Evolutionary conservation across 768 basidiomycete species (phyloP).

Genomic region (Lentinula sp.): DNA sequence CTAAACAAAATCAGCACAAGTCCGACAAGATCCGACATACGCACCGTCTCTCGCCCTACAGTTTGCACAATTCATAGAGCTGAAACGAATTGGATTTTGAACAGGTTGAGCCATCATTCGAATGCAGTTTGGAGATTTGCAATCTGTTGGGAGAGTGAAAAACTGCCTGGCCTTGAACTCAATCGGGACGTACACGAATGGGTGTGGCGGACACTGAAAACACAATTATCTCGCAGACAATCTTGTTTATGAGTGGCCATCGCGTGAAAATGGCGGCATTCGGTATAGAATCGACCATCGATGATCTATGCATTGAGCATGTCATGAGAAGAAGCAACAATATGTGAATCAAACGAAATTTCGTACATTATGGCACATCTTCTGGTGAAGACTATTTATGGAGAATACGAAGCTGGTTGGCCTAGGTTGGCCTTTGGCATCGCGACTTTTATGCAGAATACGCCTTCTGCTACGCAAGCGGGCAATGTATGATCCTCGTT

Average conservation of each 20-base stretch:
- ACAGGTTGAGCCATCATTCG: conserved; percentile 65
- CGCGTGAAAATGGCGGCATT: conserved; percentile 65
- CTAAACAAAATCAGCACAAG: neutral
- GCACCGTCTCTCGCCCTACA: conserved; percentile 25
- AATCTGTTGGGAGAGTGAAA: conserved; percentile 29
- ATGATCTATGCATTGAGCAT: conserved; percentile 44
- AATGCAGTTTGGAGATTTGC: conserved; percentile 48
- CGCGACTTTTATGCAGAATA: conserved; percentile 1
- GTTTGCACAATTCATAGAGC: conserved; percentile 41
- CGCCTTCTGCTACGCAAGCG: conserved; percentile 11
- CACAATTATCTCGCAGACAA: conserved; percentile 55
- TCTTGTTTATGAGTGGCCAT: conserved; percentile 69
- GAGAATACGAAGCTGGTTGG: conserved; percentile 11
- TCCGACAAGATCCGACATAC: neutral
- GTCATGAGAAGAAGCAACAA: conserved; percentile 2
- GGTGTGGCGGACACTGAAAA: conserved; percentile 63
- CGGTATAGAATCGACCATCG: conserved; percentile 67
- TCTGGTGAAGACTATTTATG: conserved; percentile 10
- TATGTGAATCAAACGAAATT: neutral
- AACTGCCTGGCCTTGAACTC: neutral
- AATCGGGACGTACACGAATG: conserved; percentile 39
- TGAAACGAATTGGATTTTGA: conserved; percentile 67
- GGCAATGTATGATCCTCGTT: conserved; percentile 38
- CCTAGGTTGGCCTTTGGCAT: neutral
- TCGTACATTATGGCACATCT: conserved; percentile 74